Percentiles rank a stretch among this genome's conserved stretches.
Evolutionary conservation across 768 basidiomycete genomes (phyloP).

Genomic region (Lentinula raphanica): DNA sequence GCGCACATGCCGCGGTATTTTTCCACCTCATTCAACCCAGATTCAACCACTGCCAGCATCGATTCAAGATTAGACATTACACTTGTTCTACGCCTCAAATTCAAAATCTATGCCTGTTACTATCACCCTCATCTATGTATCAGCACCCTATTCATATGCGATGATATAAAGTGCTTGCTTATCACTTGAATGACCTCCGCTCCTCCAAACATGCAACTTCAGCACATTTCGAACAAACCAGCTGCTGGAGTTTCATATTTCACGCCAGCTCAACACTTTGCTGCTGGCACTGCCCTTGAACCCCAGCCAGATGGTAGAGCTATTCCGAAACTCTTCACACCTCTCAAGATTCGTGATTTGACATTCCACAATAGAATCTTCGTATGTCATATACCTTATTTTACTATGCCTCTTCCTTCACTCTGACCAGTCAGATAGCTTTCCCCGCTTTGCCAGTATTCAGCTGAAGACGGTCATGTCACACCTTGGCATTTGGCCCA

Average conservation of each 20-base stretch:
- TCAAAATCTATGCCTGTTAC: too few relatives aligned
- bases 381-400: conserved; percentile 24
- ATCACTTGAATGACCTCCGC: not conserved
- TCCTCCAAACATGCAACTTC: not conserved
- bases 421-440: conserved; percentile 23
- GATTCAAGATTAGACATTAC: too few relatives aligned
- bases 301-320: conserved; percentile 31
- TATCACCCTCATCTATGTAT: too few relatives aligned
- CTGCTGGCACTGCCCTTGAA: conserved; percentile 33
- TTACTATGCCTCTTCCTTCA: not conserved
- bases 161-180: not conserved
- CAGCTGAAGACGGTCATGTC: conserved; percentile 45
- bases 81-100: too few relatives aligned
- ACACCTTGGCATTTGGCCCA: conserved; percentile 59
- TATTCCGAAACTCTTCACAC: conserved; percentile 46
- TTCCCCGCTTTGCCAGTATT: conserved; percentile 60
- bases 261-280: conserved; percentile 35
- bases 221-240: conserved; percentile 3
- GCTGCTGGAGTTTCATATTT: conserved; percentile 36
- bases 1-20: not conserved
- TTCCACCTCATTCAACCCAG: not conserved
- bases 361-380: conserved; percentile 53
- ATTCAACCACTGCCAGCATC: too few relatives aligned
- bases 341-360: conserved; percentile 47
- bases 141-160: too few relatives aligned